A percentile compares a stretch with the other conserved stretches of the same genome.
Evolutionary conservation across 2,329 filamentous ascomycete genomes (phyloP).

Genomic region (Phaeosphaeriaceae sp.): DNA sequence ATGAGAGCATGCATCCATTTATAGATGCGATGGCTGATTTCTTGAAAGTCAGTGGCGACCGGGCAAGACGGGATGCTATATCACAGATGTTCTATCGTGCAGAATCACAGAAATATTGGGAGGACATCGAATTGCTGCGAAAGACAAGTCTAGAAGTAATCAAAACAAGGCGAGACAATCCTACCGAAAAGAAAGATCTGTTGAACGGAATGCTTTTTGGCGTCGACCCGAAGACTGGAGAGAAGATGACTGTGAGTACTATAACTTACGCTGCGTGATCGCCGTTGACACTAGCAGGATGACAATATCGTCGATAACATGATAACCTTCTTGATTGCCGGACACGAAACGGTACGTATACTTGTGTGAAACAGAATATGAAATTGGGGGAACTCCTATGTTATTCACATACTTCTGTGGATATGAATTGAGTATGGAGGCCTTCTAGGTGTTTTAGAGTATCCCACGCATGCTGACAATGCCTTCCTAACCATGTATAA

Average conservation of each 20-base stretch:
- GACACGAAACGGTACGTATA: conserved; percentile 38
- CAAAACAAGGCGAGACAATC: conserved; percentile 60
- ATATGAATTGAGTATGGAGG: no score
- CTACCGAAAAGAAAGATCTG: conserved; percentile 64
- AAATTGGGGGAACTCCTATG: no score
- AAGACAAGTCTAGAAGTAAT: conserved; percentile 64
- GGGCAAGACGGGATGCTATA: conserved; percentile 38
- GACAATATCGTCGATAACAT: conserved; percentile 71
- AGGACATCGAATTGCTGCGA: conserved; percentile 61
- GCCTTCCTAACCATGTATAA: background rate
- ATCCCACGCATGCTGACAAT: no score
- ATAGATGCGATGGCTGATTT: conserved; percentile 48
- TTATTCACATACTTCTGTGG: no score
- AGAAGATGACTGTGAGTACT: conserved; percentile 52
- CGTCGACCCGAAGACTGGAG: conserved; percentile 67
- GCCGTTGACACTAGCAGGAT: conserved; percentile 44
- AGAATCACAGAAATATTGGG: conserved; percentile 57
- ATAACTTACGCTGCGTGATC: no score
- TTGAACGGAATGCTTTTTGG: conserved; percentile 65
- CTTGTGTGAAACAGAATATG: no score
- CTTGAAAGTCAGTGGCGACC: conserved; percentile 43
- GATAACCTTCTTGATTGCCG: conserved; percentile 66
- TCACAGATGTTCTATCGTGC: conserved; percentile 44
- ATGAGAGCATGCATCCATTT: conserved; percentile 46
- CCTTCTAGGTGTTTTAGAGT: no score